Evolutionary conservation across 257 asterid species (phyloP).

Genomic region (Lycium ferocissimum): DNA sequence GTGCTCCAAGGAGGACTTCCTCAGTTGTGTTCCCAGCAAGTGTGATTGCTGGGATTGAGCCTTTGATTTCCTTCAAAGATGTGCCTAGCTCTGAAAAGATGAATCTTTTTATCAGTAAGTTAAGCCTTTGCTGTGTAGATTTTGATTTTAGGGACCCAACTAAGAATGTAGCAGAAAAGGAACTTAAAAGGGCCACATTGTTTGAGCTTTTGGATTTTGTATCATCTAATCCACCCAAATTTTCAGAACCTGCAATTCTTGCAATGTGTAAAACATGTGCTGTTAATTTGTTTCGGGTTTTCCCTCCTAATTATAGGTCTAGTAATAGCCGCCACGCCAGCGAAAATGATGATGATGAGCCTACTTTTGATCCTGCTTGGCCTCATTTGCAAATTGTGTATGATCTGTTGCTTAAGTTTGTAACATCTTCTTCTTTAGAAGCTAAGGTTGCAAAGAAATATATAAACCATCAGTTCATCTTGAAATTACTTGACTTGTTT

Average conservation of each 20-base stretch:
- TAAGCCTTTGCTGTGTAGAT: slow-evolving; percentile 81
- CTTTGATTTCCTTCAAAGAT: slow-evolving; percentile 79
- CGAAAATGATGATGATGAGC: slow-evolving; percentile 74
- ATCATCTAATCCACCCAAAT: slow-evolving; percentile 62
- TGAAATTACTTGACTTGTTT: slow-evolving; percentile 68
- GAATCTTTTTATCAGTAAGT: slow-evolving; percentile 89
- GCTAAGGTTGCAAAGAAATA: slow-evolving; percentile 77
- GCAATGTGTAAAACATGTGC: slow-evolving; percentile 86
- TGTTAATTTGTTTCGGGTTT: slow-evolving; percentile 69
- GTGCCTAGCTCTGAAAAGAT: slow-evolving; percentile 68
- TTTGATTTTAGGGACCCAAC: slow-evolving; percentile 75
- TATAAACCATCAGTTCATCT: slow-evolving; percentile 64
- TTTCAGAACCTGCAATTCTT: slow-evolving; percentile 70
- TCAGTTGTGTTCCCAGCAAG: slow-evolving; percentile 70
- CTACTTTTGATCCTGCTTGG: slow-evolving; percentile 87
- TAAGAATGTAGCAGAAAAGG: slow-evolving; percentile 64
- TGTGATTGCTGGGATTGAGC: slow-evolving; percentile 76
- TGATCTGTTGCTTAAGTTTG: slow-evolving; percentile 74
- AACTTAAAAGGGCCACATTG: slow-evolving; percentile 70
- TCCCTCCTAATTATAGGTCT: slow-evolving; percentile 65
- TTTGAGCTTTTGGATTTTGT: slow-evolving; percentile 81
- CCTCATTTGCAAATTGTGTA: slow-evolving; percentile 78
- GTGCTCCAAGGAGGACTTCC: slow-evolving; percentile 55
- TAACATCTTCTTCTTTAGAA: slow-evolving; percentile 68
- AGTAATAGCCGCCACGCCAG: slow-evolving; percentile 33